phyloP scores from a whole-genome alignment of 2,329 filamentous ascomycete species.

The Fusarium compactum region DNA sequence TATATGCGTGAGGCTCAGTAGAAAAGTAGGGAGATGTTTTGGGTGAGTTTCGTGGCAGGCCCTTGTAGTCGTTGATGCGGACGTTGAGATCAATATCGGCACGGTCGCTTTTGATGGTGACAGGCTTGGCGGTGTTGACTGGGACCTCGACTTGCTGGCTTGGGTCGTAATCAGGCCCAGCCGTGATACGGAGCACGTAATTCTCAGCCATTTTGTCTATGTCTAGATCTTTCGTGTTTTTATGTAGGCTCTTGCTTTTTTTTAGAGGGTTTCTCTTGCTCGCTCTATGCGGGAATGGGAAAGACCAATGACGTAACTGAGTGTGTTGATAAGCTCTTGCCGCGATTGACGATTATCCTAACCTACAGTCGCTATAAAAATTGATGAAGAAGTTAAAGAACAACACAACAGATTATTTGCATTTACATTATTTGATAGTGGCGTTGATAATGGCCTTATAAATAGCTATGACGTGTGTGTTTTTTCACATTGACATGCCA shows the following conservation, averaged over 20 bases:
- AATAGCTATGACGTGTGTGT: conserved; percentile 41
- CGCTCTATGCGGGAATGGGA: conserved; percentile 1
- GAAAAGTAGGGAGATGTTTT: conserved; percentile 82
- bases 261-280: background rate
- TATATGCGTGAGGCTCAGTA: conserved; percentile 72
- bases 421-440: conserved; percentile 2
- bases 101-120: conserved; percentile 72
- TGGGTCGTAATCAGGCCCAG: conserved; percentile 80
- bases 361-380: background rate
- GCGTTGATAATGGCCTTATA: conserved; percentile 14
- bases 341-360: background rate
- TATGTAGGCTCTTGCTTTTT: background rate
- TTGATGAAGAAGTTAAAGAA: background rate
- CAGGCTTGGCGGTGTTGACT: conserved; percentile 76
- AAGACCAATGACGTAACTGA: conserved; percentile 32
- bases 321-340: background rate
- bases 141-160: conserved; percentile 78
- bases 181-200: conserved; percentile 85
- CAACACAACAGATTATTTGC: background rate
- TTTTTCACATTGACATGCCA: conserved; percentile 21
- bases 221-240: background rate
- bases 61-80: conserved; percentile 74
- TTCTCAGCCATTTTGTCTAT: conserved; percentile 69
- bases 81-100: conserved; percentile 78
- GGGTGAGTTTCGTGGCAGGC: conserved; percentile 79